phyloP scores from a whole-genome alignment of 2,329 filamentous ascomycete genomes.

The Colletotrichum godetiae region DNA sequence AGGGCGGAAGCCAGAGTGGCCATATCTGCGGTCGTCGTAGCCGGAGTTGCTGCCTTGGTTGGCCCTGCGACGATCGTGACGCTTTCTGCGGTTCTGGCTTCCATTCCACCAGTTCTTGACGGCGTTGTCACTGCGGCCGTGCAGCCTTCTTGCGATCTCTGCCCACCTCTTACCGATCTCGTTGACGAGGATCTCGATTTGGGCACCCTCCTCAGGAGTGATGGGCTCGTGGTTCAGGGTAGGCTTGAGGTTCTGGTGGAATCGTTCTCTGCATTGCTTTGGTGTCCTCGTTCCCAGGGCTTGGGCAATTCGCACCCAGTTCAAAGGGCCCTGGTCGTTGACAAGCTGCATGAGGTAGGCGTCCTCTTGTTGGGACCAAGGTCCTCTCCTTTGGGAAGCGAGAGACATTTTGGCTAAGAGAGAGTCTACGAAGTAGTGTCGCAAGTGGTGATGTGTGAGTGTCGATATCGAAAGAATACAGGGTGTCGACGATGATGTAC shows the following conservation, averaged over 20 bases:
- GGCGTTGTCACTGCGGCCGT: slow-evolving; percentile 91
- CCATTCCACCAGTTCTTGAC: slow-evolving; percentile 99
- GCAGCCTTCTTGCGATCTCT: slow-evolving; percentile 85
- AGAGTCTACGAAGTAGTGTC: neutral
- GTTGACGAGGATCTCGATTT: slow-evolving; percentile 82
- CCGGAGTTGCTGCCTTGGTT: slow-evolving; percentile 37
- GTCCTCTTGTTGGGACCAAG: slow-evolving; percentile 86
- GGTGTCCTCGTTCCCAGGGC: slow-evolving; percentile 82
- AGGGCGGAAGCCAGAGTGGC: slow-evolving; percentile 36
- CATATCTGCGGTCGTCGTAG: slow-evolving; percentile 37
- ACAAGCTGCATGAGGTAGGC: slow-evolving; percentile 77
- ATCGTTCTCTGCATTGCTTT: slow-evolving; percentile 95
- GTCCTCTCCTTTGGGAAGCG: slow-evolving; percentile 67
- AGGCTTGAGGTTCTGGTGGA: slow-evolving; percentile 91
- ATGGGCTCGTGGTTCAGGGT: slow-evolving; percentile 80
- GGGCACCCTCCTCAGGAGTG: slow-evolving; percentile 73
- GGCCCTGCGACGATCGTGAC: slow-evolving; percentile 56
- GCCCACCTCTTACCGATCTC: slow-evolving; percentile 91
- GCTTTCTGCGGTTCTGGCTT: slow-evolving; percentile 82
- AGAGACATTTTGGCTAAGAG: neutral
- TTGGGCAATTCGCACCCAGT: slow-evolving; percentile 90
- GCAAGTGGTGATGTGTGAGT: neutral
- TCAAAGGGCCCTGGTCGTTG: slow-evolving; percentile 77
- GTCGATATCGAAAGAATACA: neutral
- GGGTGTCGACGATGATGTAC: neutral